A percentile compares a stretch with the other conserved stretches of the same genome.
Conservation (phyloP, 2,329 filamentous ascomycete species). For the Colletotrichum echinochloae region DNA sequence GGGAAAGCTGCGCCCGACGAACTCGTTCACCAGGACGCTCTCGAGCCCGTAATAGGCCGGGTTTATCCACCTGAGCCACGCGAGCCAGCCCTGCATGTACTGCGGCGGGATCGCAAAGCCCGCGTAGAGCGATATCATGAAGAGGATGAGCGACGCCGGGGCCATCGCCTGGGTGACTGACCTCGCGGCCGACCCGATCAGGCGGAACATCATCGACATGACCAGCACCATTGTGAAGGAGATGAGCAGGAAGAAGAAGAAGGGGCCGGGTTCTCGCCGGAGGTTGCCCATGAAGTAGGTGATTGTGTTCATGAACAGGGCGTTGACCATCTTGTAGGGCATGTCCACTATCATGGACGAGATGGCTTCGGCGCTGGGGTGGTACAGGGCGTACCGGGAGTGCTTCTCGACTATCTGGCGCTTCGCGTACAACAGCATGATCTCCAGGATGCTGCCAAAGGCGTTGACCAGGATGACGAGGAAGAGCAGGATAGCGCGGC, state of each 20-base stretch:
- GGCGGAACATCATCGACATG: slow-evolving; percentile 76
- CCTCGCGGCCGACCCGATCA: slow-evolving; percentile 54
- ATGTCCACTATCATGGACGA: slow-evolving; percentile 49
- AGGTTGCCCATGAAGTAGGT: slow-evolving; percentile 57
- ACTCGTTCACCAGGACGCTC: slow-evolving; percentile 72
- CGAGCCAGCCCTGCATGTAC: slow-evolving; percentile 63
- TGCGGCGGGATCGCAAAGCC: slow-evolving; percentile 57
- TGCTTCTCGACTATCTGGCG: slow-evolving; percentile 55
- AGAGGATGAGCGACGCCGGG: slow-evolving; percentile 62
- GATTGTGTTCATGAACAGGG: slow-evolving; percentile 53
- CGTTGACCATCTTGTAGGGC: slow-evolving; percentile 48
- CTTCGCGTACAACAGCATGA: slow-evolving; percentile 53
- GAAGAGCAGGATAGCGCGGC: slow-evolving; percentile 62
- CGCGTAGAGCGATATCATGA: slow-evolving; percentile 59
- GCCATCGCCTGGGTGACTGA: slow-evolving; percentile 65
- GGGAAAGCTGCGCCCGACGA: slow-evolving; percentile 58
- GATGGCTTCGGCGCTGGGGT: slow-evolving; percentile 50
- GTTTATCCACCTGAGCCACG: slow-evolving; percentile 75
- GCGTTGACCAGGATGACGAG: slow-evolving; percentile 67
- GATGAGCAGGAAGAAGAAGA: slow-evolving; percentile 75
- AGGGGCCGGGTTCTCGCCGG: slow-evolving; percentile 65
- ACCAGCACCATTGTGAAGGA: slow-evolving; percentile 68
- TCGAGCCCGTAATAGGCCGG: slow-evolving; percentile 74
- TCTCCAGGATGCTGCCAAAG: slow-evolving; percentile 54
- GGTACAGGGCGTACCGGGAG: slow-evolving; percentile 54